These are phyloP conservation scores for Rubus idaeus DNA, from an alignment of 306 rosid genomes.

Conservation along the genomic window DNA sequence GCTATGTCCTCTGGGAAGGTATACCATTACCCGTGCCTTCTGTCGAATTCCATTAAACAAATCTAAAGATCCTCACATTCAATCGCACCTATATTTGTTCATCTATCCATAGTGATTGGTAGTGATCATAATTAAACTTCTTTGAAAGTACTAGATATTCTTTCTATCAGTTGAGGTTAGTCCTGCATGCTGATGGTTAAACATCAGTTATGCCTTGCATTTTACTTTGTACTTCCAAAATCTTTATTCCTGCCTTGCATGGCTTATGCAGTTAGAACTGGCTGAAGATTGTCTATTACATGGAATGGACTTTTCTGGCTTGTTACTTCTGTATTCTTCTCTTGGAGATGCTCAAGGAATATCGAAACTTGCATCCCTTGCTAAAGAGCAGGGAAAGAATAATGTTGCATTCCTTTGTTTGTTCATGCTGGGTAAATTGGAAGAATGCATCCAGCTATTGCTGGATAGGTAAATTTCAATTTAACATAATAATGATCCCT, in stretches of 20 bases:
- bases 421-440: slow-evolving; percentile 86
- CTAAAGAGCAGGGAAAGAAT: slow-evolving; percentile 95
- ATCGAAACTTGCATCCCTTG: slow-evolving; percentile 73
- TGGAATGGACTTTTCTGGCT: slow-evolving; percentile 91
- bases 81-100: not conserved
- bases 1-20: slow-evolving; percentile 97
- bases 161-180: not conserved
- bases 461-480: slow-evolving; percentile 62
- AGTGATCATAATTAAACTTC: not conserved
- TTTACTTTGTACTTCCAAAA: slow-evolving; percentile 15
- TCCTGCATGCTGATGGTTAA: not conserved
- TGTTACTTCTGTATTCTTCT: slow-evolving; percentile 90
- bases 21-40: slow-evolving; percentile 16
- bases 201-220: not conserved
- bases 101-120: not conserved
- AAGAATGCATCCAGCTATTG: slow-evolving; percentile 91
- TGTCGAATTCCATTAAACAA: not conserved
- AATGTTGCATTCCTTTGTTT: slow-evolving; percentile 91
- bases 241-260: slow-evolving; percentile 8
- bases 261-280: slow-evolving; percentile 79
- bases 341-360: slow-evolving; percentile 92
- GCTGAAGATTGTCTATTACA: slow-evolving; percentile 85
- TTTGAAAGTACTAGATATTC: not conserved
- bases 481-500: not conserved
- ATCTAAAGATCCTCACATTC: not conserved